Evolutionary conservation across 2,329 filamentous ascomycete genomes (phyloP), one percentile per base, ranked within the genome.

Genomic region (Sarocladium oryzae): DNA sequence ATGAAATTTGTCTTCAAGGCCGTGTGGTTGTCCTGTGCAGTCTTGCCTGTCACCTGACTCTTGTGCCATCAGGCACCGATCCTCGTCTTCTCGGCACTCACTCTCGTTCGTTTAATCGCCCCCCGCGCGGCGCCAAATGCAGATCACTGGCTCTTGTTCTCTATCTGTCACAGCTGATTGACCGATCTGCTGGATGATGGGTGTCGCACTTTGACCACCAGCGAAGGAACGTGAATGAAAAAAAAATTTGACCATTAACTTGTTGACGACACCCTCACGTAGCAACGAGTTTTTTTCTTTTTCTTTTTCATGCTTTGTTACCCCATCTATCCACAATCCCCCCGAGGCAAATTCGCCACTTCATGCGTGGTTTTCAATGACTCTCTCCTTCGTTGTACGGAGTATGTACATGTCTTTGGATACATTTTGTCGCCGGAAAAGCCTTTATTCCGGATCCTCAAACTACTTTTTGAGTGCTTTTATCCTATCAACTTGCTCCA

Each of bases 361-460:
- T n/a, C 40, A 10, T 43, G 40, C 40, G 40, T 43, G 40, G 40
- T 43, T 43, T 43, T 43, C 40, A 24, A 26, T 16, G 23, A 28
- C 21, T 43, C 40, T 43, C 23, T 26, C 21, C 21, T 20, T 23
- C 40, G 13, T n/a, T n/a, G n/a, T n/a, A n/a, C n/a, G n/a, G n/a
- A n/a, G n/a, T n/a, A n/a, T n/a, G n/a, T n/a, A n/a, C n/a, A n/a
- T n/a, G n/a, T n/a, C n/a, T n/a, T n/a, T n/a, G n/a, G n/a, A n/a
- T n/a, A n/a, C n/a, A n/a, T n/a, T n/a, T n/a, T n/a, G n/a, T n/a
- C n/a, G n/a, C n/a, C n/a, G n/a, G n/a, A n/a, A n/a, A n/a, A n/a
- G n/a, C n/a, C n/a, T n/a, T n/a, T n/a, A n/a, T n/a, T n/a, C n/a
- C n/a, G n/a, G n/a, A n/a, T n/a, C n/a, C n/a, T n/a, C n/a, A n/a